Conservation (phyloP, 2,329 filamentous ascomycete species). For the Fusarium pseudograminearum region DNA sequence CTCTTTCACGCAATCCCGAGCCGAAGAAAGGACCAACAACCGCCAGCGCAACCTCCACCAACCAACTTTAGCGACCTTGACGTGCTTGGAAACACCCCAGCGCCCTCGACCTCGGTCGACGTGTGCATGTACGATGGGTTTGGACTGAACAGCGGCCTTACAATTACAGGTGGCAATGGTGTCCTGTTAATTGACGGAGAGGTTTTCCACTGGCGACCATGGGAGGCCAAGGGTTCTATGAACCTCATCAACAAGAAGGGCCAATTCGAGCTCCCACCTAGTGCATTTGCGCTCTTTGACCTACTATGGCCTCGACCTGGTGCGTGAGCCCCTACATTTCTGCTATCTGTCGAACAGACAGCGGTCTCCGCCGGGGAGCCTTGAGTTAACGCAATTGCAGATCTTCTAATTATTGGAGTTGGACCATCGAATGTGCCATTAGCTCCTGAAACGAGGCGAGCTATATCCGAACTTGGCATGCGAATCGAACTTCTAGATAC, state of each 20-base stretch:
- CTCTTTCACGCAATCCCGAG: conserved; percentile 41
- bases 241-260: conserved; percentile 79
- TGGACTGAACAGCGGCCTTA: conserved; percentile 82
- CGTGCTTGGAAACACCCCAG: conserved; percentile 79
- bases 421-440: conserved; percentile 81
- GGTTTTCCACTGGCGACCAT: conserved; percentile 89
- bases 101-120: conserved; percentile 86
- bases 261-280: conserved; percentile 80
- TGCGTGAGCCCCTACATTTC: conserved; percentile 57
- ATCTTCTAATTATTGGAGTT: conserved; percentile 89
- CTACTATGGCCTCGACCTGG: conserved; percentile 90
- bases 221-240: conserved; percentile 65
- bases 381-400: conserved; percentile 57
- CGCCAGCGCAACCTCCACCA: conserved; percentile 52
- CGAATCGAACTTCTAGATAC: conserved; percentile 92
- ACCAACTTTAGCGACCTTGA: conserved; percentile 81
- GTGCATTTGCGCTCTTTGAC: conserved; percentile 80
- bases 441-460: conserved; percentile 77
- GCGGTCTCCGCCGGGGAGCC: background rate
- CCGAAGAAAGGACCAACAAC: conserved; percentile 35
- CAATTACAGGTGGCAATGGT: conserved; percentile 75
- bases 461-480: conserved; percentile 83
- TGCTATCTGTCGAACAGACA: background rate
- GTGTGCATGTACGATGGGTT: conserved; percentile 87
- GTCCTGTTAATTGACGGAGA: conserved; percentile 87